These are phyloP conservation scores for Huiozyma sinensis DNA, from an alignment of 805 yeast species.

Conservation along the genomic window DNA sequence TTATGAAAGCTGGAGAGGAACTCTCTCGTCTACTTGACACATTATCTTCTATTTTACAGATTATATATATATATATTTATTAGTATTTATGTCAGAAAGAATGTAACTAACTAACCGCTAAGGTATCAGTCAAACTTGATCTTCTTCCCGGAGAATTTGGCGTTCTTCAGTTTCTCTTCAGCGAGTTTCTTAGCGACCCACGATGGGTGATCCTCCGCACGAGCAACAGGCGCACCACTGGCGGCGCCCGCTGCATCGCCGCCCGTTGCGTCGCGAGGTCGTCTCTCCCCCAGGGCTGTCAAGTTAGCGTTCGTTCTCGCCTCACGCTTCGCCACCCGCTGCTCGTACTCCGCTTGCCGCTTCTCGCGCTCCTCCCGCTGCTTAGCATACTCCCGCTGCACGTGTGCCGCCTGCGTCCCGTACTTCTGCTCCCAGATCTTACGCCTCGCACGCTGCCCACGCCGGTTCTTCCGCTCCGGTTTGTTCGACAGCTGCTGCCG, in stretches of 20 bases:
- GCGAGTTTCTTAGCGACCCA: conserved; percentile 86
- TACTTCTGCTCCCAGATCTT: conserved; percentile 91
- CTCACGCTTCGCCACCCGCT: conserved; percentile 57
- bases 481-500: conserved; percentile 25
- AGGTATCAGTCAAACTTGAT: conserved; percentile 48
- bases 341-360: conserved; percentile 58
- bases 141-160: conserved; percentile 76
- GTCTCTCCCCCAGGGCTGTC: conserved; percentile 6
- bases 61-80: neutral
- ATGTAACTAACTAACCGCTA: neutral
- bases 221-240: conserved; percentile 2
- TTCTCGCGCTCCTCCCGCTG: conserved; percentile 45
- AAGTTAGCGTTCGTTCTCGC: conserved; percentile 27
- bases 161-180: conserved; percentile 53
- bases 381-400: conserved; percentile 52
- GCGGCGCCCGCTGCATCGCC: too few relatives aligned
- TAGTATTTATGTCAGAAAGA: neutral
- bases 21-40: conserved; percentile 1
- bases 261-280: too few relatives aligned
- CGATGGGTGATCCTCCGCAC: conserved; percentile 64
- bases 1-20: neutral
- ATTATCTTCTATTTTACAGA: conserved; percentile 1
- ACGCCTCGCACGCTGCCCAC: conserved; percentile 96
- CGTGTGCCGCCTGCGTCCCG: conserved; percentile 77
- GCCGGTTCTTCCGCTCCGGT: conserved; percentile 65